Evolutionary conservation across 208 protist species (phyloP).

Genomic region (Angomonas ambiguus): DNA sequence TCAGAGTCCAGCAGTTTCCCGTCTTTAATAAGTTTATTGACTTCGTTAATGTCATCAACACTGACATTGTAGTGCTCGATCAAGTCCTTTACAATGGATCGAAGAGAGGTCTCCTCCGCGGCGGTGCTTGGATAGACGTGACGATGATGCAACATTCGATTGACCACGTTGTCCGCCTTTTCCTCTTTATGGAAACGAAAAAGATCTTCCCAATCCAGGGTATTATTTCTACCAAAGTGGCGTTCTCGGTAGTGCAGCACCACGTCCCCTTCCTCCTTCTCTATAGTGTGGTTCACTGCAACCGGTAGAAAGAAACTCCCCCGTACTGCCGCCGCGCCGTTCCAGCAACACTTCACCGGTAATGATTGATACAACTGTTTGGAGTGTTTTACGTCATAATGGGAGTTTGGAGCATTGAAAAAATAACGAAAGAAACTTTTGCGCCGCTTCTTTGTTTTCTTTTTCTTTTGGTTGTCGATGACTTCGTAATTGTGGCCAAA

Average conservation of each 20-base stretch:
- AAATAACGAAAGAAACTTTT: neutral
- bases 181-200: neutral
- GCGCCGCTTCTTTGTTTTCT: neutral
- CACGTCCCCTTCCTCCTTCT: neutral
- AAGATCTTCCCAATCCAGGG: neutral
- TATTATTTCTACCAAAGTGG: neutral
- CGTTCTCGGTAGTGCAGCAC: neutral
- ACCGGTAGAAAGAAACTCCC: constrained; percentile 37
- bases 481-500: neutral
- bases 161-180: neutral
- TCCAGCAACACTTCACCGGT: constrained; percentile 82
- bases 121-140: neutral
- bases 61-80: neutral
- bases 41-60: neutral
- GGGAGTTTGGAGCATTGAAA: neutral
- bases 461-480: neutral
- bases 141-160: neutral
- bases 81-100: neutral
- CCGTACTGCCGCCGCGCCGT: constrained; percentile 67
- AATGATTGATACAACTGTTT: constrained; percentile 13
- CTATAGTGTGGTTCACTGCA: neutral
- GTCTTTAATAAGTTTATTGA: neutral
- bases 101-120: neutral
- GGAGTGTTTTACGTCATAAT: neutral
- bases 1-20: no score